These are phyloP conservation scores for Cladophialophora yegresii DNA, from an alignment of 2,329 filamentous ascomycete species.

Conservation along the genomic window DNA sequence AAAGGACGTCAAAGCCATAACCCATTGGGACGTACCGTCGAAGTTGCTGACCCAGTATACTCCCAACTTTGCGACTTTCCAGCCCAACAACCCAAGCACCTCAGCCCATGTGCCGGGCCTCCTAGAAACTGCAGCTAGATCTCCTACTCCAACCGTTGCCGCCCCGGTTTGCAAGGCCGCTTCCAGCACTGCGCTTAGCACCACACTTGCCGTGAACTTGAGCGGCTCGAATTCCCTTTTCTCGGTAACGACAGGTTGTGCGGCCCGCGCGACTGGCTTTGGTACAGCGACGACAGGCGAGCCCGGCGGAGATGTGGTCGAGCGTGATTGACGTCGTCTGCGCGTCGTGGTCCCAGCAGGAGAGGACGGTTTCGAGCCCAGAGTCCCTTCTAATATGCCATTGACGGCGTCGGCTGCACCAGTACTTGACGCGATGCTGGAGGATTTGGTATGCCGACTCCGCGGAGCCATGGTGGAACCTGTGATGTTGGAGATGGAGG, in stretches of 20 bases:
- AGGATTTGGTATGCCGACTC: conserved; percentile 26
- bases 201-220: conserved; percentile 52
- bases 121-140: conserved; percentile 68
- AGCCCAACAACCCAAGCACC: conserved; percentile 57
- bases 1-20: not conserved
- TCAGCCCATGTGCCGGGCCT: conserved; percentile 64
- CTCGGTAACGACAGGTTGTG: not conserved
- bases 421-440: conserved; percentile 25
- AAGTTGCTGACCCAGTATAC: conserved; percentile 73
- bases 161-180: conserved; percentile 65
- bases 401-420: conserved; percentile 13
- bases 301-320: conserved; percentile 15
- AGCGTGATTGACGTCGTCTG: conserved; percentile 21
- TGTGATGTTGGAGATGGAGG: conserved; percentile 10
- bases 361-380: conserved; percentile 16
- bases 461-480: conserved; percentile 24
- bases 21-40: conserved; percentile 53
- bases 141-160: conserved; percentile 61
- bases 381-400: conserved; percentile 13
- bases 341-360: conserved; percentile 10
- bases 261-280: not conserved
- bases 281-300: conserved; percentile 22
- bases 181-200: conserved; percentile 63
- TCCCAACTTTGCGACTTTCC: conserved; percentile 66
- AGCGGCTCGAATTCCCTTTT: conserved; percentile 10